Evolutionary conservation across 441 rosid genomes (phyloP), one percentile per base, ranked within the genome.

Genomic region (Mallotus japonicus): DNA sequence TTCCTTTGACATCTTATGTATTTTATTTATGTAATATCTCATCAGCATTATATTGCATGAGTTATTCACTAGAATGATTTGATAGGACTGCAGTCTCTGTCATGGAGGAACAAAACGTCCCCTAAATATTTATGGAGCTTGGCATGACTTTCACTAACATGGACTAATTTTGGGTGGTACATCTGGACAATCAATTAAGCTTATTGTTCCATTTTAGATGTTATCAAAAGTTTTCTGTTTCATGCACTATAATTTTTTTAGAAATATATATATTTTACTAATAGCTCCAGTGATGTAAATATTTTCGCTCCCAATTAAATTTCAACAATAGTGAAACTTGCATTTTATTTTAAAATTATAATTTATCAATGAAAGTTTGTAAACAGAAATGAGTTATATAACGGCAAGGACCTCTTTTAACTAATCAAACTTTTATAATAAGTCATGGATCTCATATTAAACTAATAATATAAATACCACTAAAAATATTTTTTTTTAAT

Each of bases 1-100:
- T 77, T 75, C 60, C 34, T 47, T 71, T 46, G 22, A 75, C 56
- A 42, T 62, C 55, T 44, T 59, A 15, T 4, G n/a, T 53, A 8
- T 61, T 65, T 66, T 28, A 34, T 59, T 17, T 65, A 15, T 53
- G 46, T 65, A 57, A 53, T 15, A 70, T 40, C 19, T 69, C 20
- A 49, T 60, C 34, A 15, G 44, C 20, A 32, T 15, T 10, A 6
- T 54, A 17, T 22, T 8, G 40, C 40, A 34, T 34, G 12, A 28
- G 19, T 50, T 69, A 34, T 14, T 34, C 44, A 19, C 62, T 20
- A 28, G n/a, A 24, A 59, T 53, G 13, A 51, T 65, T 34, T 12
- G 3, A 14, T 55, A 24, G 28, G 32, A 50, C 16, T 37, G 68
- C 17, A n/a, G n/a, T 40, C 20, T 37, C 24, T 32, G 13, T 28